phyloP scores from a whole-genome alignment of 78 protist species.

The Polysphondylium violaceum region DNA sequence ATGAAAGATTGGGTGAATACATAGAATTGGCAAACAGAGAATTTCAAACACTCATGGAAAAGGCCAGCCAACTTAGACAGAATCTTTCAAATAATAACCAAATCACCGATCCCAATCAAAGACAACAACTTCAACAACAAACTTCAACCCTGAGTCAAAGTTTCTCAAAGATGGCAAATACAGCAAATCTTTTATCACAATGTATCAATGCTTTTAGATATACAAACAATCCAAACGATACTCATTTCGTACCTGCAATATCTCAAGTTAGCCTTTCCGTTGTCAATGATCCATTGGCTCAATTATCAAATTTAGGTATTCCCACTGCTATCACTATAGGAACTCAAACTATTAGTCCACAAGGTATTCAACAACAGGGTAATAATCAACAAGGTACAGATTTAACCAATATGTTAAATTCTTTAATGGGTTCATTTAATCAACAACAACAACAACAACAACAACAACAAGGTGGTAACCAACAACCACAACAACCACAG shows the following conservation, averaged over 20 bases:
- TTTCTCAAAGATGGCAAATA: neutral
- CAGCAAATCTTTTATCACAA: constrained; percentile 20
- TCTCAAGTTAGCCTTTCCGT: constrained; percentile 36
- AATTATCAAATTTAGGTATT: neutral
- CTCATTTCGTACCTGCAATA: constrained; percentile 6
- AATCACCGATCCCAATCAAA: constrained; percentile 12
- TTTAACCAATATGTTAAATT: too few relatives aligned
- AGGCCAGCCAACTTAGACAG: neutral
- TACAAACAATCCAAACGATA: neutral
- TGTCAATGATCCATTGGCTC: neutral
- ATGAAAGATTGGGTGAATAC: constrained; percentile 22
- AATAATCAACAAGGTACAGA: too few relatives aligned
- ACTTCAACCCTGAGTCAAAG: neutral
- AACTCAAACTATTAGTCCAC: neutral
- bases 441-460: neutral
- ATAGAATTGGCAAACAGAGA: constrained; percentile 1
- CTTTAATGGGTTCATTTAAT: too few relatives aligned
- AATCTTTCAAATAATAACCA: constrained; percentile 7
- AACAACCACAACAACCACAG: neutral
- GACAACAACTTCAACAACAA: constrained; percentile 49
- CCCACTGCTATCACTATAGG: neutral
- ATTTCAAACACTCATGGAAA: neutral
- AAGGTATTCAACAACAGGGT: neutral
- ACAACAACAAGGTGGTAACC: neutral
- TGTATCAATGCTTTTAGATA: constrained; percentile 2